phyloP scores from a whole-genome alignment of 108 stramenopile genomes.

The Nitzschia sp. region DNA sequence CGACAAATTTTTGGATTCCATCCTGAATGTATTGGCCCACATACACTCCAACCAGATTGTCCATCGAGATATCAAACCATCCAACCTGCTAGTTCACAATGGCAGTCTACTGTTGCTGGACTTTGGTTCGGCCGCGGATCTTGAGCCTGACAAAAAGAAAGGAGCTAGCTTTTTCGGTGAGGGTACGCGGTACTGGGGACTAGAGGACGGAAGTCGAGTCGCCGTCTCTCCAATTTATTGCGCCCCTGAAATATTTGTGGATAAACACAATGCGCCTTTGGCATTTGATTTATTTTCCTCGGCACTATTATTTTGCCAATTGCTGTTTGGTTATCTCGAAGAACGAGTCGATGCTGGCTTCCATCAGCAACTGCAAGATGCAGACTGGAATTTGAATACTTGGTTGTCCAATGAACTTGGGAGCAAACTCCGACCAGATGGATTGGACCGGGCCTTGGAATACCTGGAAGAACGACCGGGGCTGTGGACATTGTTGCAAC shows the following conservation, averaged over 20 bases:
- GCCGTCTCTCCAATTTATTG: constrained; percentile 77
- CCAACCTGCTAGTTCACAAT: constrained; percentile 52
- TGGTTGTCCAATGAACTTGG: constrained; percentile 58
- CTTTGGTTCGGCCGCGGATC: constrained; percentile 82
- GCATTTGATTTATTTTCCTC: constrained; percentile 74
- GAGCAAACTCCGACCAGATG: constrained; percentile 46
- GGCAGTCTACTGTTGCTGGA: constrained; percentile 57
- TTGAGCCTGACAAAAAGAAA: constrained; percentile 39
- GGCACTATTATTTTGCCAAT: constrained; percentile 67
- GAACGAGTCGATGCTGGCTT: constrained; percentile 76
- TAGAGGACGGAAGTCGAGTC: constrained; percentile 43
- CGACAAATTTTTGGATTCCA: constrained; percentile 41
- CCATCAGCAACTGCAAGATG: constrained; percentile 61
- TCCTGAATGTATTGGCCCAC: constrained; percentile 49
- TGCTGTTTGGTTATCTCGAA: constrained; percentile 77
- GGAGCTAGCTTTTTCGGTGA: constrained; percentile 14
- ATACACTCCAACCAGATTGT: constrained; percentile 60
- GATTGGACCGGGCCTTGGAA: constrained; percentile 61
- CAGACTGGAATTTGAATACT: constrained; percentile 65
- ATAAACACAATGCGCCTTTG: constrained; percentile 29
- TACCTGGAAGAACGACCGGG: constrained; percentile 70
- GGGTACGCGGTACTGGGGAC: constrained; percentile 24
- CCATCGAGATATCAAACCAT: constrained; percentile 84
- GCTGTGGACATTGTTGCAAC: constrained; percentile 63
- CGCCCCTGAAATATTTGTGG: constrained; percentile 69